Evolutionary conservation across 208 protist species (phyloP).

Genomic region (Tritrichomonas foetus): DNA sequence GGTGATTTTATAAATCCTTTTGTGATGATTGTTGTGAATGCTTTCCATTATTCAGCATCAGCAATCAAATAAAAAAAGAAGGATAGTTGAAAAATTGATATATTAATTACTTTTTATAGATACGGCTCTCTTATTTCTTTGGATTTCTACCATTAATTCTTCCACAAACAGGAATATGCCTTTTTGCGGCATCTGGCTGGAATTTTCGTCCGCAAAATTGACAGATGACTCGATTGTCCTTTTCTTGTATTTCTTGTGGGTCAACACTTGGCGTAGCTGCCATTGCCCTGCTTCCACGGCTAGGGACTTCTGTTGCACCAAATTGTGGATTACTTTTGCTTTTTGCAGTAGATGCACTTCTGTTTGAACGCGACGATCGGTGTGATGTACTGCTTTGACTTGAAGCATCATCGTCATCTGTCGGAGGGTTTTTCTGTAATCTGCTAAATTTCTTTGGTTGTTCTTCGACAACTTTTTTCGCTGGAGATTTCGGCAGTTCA

Average conservation of each 20-base stretch:
- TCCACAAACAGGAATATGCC: slow-evolving; percentile 23
- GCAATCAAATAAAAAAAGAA: no score
- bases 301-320: no score
- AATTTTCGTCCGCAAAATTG: slow-evolving; percentile 25
- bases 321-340: not conserved
- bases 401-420: not conserved
- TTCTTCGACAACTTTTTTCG: no score
- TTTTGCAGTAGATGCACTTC: not conserved
- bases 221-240: not conserved
- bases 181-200: not conserved
- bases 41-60: no score
- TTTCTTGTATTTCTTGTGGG: not conserved
- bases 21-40: no score
- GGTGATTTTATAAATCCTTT: no score
- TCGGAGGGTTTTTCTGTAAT: not conserved
- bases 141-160: not conserved
- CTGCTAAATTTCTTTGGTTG: no score
- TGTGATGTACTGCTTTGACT: not conserved
- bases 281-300: no score
- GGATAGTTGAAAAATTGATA: no score
- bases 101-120: no score
- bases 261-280: no score
- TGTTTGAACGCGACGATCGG: not conserved
- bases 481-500: no score
- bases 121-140: slow-evolving; percentile 34